Evolutionary conservation across 2,329 filamentous ascomycete species (phyloP), one percentile per base, ranked within the genome.

Genomic region (Aspergillus eucalypticola): DNA sequence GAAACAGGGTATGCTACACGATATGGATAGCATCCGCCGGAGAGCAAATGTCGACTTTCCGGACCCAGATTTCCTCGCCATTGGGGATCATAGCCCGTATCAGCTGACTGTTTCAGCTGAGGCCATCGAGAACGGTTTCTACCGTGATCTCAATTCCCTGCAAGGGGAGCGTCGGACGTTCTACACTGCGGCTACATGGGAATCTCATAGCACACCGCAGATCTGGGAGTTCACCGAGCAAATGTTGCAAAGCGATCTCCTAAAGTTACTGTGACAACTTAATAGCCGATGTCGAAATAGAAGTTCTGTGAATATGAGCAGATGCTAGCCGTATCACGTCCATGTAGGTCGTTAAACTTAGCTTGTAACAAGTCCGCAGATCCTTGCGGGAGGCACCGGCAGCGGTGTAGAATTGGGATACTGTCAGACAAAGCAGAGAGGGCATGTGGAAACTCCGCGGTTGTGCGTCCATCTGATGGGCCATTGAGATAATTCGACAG

Each of bases 161-260:
- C 76, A 80, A 65, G 77, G 76, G 2, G 59, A 66, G 17, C 62
- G 67, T 11, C 66, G 64, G 13, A 79, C 76, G 1, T 79, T 66
- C 58, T 79, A 73, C 58, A 78, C 77, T 0, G 78, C 76, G 0
- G 75, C 58, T 8, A 54, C 52, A 5, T 54, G 19, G 19, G 52
- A 54, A 8, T 19, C 23, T 7, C 38, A 44, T 54, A 41, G 38
- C 27, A 42, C 35, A 5, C 52, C 52, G 7, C 52, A 54, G 23
- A 42, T 54, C n/a, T 54, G 52, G 52, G 27, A 42, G 52, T 29
- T 54, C 13, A 54, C 52, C 3, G 52, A 54, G 38, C 23, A 44
- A 25, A 11, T 54, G 32, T 21, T 54, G 52, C 52, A 44, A 19
- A 44, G 13, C 38, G 15, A 32, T 54, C 5, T 54, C 2, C 23